phyloP scores from a whole-genome alignment of 129 eudicot species.

The Erigeron canadensis region DNA sequence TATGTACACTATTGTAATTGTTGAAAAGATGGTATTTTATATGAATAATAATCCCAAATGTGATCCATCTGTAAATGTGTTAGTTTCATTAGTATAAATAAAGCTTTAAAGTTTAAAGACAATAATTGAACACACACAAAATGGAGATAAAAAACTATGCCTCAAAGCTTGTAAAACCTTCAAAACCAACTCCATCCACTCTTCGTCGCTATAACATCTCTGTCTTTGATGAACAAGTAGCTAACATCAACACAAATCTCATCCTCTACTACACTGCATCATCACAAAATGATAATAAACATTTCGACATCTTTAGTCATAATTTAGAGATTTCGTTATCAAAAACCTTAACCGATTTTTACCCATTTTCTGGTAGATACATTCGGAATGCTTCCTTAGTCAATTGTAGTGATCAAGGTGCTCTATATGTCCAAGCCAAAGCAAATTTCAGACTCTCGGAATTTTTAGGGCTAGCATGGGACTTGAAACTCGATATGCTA shows the following conservation, averaged over 20 bases:
- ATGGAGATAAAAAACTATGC: not conserved
- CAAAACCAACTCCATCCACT: not conserved
- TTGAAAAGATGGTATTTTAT: too few relatives aligned
- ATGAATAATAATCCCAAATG: too few relatives aligned
- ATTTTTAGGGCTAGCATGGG: not conserved
- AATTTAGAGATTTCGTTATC: not conserved
- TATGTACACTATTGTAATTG: too few relatives aligned
- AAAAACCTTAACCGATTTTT: not conserved
- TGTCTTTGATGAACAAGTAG: not conserved
- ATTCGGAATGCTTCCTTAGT: not conserved
- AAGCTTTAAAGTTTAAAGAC: too few relatives aligned
- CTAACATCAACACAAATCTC: not conserved
- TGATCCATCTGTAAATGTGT: too few relatives aligned
- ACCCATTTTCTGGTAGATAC: not conserved
- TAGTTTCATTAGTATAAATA: too few relatives aligned
- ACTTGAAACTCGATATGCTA: not conserved
- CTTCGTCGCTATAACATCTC: not conserved
- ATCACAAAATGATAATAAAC: not conserved
- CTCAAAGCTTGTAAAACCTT: not conserved
- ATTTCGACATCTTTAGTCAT: not conserved
- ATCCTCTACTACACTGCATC: not conserved
- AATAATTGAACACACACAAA: not conserved
- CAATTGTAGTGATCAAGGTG: not conserved
- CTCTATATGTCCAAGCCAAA: not conserved
- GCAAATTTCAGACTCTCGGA: not conserved